A percentile compares a stretch with the other conserved stretches of the same genome.
These are phyloP conservation scores for Globisporangium sylvaticum DNA, from an alignment of 352 stramenopile species.

Conservation along the genomic window DNA sequence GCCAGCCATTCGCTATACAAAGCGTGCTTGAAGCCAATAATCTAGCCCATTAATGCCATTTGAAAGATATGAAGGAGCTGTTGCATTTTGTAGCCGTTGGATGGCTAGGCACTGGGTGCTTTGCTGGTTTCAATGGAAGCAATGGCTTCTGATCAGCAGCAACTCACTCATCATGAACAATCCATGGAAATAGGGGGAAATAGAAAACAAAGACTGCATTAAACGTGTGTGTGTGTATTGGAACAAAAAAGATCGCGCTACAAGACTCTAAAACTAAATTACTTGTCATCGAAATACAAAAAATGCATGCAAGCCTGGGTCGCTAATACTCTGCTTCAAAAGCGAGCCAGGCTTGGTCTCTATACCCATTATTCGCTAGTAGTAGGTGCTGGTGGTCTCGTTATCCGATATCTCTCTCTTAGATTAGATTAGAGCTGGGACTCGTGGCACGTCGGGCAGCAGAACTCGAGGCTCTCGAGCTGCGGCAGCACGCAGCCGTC, in stretches of 20 bases:
- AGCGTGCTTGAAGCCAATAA: no score
- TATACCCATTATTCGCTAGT: not conserved
- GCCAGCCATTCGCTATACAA: no score
- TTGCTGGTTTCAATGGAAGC: no score
- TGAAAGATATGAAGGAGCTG: no score
- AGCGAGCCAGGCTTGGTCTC: not conserved
- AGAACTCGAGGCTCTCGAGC: slow-evolving; percentile 5
- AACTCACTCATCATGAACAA: not conserved
- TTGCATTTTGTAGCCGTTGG: no score
- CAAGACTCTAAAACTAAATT: not conserved
- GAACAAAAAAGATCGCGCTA: not conserved
- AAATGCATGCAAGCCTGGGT: not conserved
- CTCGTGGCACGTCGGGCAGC: not conserved
- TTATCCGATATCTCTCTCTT: not conserved
- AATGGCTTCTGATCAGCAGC: no score
- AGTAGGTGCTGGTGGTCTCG: not conserved
- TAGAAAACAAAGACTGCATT: not conserved
- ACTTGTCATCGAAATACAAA: not conserved
- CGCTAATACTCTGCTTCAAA: not conserved
- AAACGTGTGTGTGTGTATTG: not conserved
- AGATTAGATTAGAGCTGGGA: not conserved
- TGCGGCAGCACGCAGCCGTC: slow-evolving; percentile 17
- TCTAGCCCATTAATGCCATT: no score
- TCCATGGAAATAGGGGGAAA: not conserved
- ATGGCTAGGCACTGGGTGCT: no score